These are phyloP conservation scores for Arthrobotrys entomopaga DNA, from an alignment of 2,329 filamentous ascomycete genomes.

Conservation along the genomic window DNA sequence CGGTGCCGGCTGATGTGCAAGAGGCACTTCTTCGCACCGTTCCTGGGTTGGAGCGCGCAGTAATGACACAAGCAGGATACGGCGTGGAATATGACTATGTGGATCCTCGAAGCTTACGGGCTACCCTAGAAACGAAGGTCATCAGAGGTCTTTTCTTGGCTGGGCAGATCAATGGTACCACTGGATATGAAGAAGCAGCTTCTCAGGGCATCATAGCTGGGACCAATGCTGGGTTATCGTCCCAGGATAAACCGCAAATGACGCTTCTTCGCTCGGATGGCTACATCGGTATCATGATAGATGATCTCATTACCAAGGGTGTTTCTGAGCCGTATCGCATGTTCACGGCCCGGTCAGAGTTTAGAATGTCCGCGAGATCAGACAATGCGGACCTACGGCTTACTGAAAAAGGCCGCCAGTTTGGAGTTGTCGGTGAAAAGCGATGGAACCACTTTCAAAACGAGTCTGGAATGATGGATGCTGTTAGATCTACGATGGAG, in stretches of 20 bases:
- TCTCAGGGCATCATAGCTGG: conserved; percentile 92
- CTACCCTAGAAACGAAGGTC: conserved; percentile 92
- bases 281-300: conserved; percentile 98
- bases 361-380: conserved; percentile 87
- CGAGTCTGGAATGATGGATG: conserved; percentile 73
- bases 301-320: conserved; percentile 95
- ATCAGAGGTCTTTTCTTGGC: conserved; percentile 90
- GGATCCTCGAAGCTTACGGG: conserved; percentile 84
- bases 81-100: conserved; percentile 99
- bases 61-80: conserved; percentile 94
- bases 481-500: conserved; percentile 72
- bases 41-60: conserved; percentile 84
- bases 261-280: conserved; percentile 83
- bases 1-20: conserved; percentile 87
- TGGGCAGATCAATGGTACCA: conserved; percentile 97
- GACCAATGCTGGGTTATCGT: conserved; percentile 88
- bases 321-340: conserved; percentile 97
- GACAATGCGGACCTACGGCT: conserved; percentile 94
- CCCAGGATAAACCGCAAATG: conserved; percentile 73
- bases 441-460: conserved; percentile 79
- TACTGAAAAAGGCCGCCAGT: conserved; percentile 78
- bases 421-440: conserved; percentile 79
- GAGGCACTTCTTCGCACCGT: conserved; percentile 86
- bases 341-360: conserved; percentile 97
- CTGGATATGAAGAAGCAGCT: conserved; percentile 96